Base-by-base conservation (phyloP, 208 protist genomes). In the Vickermania ingenoplastis region DNA sequence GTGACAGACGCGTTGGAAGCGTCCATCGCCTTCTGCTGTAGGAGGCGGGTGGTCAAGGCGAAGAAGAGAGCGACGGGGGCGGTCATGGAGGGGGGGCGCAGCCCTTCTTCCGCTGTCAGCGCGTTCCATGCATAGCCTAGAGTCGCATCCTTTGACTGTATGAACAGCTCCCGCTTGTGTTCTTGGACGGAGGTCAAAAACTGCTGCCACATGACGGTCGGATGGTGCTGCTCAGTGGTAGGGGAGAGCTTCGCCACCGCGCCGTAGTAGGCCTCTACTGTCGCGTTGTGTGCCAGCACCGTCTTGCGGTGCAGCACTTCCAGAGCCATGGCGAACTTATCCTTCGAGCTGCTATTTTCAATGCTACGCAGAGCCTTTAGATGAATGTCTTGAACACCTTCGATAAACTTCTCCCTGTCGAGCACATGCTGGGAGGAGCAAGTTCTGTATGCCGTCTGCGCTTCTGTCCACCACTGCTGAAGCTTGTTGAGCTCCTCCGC, bases 181-280 rank as follows among this genome's bases (percentile, higher is more conserved):
- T 71, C n/a, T 52, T 77, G 59, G 5, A 89, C 81, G 17, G 73
- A 69, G 2, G 69, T 28, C 45, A 94, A 83, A 59, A 91, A 89
- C n/a, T 81, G 63, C 25, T 68, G 74, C 81, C 83, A 94, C 11
- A 90, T 71, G 14, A 59, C 76, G 55, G 86, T 81, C 25, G 81
- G 50, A 23, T 65, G 23, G 24, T 29, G 22, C 53, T 76, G 58
- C 13, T 89, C 81, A 17, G 71, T 70, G 2, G 69, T 29, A 41
- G 91, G 81, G 61, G 89, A 87, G 25, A 83, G 62, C 26, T 70
- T 74, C 83, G 83, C 91, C 17, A 88, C 73, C 5, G 59, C 79
- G 54, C 88, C 80, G 14, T 91, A 63, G 17, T 64, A 63, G 17
- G 78, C 72, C 51, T 72, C 54, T 28, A 94, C 63, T 17, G 77